Conservation (phyloP, 306 rosid species). For the Hylodesmum podocarpum region DNA sequence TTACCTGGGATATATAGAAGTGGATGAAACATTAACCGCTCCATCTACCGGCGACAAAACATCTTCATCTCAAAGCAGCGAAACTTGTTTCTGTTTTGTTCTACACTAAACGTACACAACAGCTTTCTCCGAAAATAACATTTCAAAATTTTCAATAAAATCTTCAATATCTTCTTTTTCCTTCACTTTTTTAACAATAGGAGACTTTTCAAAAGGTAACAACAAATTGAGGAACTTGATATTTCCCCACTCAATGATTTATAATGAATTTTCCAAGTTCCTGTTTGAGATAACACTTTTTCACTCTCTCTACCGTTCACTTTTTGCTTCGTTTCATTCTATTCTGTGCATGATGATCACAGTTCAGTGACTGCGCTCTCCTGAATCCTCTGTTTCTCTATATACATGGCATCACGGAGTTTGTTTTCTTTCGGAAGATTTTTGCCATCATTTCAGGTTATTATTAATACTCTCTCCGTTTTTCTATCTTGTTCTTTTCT, state of each 20-base stretch:
- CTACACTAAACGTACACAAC: neutral
- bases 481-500: neutral
- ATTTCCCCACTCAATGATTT: neutral
- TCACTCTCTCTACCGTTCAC: neutral
- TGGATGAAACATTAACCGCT: neutral
- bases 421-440: constrained; percentile 26
- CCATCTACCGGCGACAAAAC: constrained; percentile 33
- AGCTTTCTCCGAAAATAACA: constrained; percentile 7
- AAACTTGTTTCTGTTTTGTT: constrained; percentile 7
- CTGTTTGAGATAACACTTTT: constrained; percentile 34
- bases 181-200: neutral
- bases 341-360: constrained; percentile 2
- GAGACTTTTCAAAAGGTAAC: constrained; percentile 20
- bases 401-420: constrained; percentile 35
- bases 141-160: neutral
- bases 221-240: neutral
- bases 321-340: neutral
- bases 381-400: neutral
- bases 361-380: constrained; percentile 2
- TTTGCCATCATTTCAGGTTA: constrained; percentile 29
- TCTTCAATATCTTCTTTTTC: neutral
- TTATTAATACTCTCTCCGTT: constrained; percentile 10
- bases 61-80: constrained; percentile 21
- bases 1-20: constrained; percentile 14
- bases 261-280: neutral